A percentile compares a stretch with the other conserved stretches of the same genome.
Conservation (phyloP, 495 filamentous ascomycete species). For the Penicillium manginii region DNA sequence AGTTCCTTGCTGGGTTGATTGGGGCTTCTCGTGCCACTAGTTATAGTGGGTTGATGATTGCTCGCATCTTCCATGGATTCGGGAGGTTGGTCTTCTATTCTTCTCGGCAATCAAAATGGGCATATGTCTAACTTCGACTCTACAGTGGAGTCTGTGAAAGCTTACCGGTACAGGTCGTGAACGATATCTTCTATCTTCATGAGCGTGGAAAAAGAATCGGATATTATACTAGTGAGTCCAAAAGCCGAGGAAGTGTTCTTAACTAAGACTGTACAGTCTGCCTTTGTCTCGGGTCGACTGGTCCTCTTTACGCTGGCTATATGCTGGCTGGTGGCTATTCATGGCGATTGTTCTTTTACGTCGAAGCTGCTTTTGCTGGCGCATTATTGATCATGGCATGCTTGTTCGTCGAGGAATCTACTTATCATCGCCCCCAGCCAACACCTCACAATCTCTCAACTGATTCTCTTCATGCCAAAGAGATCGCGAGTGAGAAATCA, state of each 20-base stretch:
- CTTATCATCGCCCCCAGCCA: conserved; percentile 49
- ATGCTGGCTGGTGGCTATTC: conserved; percentile 65
- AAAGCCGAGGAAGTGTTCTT: neutral
- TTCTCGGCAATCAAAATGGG: neutral
- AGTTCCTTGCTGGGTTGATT: conserved; percentile 62
- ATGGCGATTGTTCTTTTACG: conserved; percentile 69
- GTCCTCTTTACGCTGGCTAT: conserved; percentile 63
- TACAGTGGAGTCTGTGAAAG: conserved; percentile 62
- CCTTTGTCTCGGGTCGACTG: conserved; percentile 62
- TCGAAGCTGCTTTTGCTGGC: conserved; percentile 61
- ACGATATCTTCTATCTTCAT: conserved; percentile 69
- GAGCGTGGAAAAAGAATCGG: conserved; percentile 62
- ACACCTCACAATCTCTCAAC: conserved; percentile 4
- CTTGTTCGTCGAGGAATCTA: conserved; percentile 64
- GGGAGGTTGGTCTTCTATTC: conserved; percentile 27
- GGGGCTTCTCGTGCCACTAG: conserved; percentile 55
- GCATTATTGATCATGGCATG: conserved; percentile 60
- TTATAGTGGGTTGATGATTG: conserved; percentile 57
- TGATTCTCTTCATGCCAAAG: neutral
- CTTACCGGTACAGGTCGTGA: conserved; percentile 64
- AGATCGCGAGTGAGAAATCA: conserved; percentile 6
- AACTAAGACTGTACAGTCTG: conserved; percentile 42
- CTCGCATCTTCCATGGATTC: conserved; percentile 58
- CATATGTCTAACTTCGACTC: neutral
- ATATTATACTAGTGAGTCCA: conserved; percentile 57